Base-by-base conservation (phyloP, 192 early-diverging fungal species). In the Podila epigama region DNA sequence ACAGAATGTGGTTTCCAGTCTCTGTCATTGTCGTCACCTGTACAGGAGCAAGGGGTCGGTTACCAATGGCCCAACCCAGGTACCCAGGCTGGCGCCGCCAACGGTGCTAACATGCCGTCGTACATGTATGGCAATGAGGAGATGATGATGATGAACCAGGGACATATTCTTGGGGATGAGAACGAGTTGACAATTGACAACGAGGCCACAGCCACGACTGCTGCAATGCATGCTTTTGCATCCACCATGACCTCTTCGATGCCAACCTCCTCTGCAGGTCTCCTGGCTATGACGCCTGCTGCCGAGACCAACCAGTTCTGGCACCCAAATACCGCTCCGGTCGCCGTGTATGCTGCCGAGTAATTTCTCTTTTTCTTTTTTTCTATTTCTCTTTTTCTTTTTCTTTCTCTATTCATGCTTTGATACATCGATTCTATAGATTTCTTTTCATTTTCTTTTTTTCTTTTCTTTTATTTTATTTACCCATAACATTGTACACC, bases 1-100 rank as follows among this genome's bases (percentile, higher is more conserved):
- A 77, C 66, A 1, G 73, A 77, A 40, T 77, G 73, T 28, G 72
- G 66, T 11, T 77, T 77, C 39, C 66, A 68, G 40, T 77, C 73
- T 8, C 11, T 77, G 54, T 68, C 66, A 3, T 37, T 77, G 28
- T 63, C 73, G 7, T 77, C 73, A 11, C 73, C 73, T 3, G 73
- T 48, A 9, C 62, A 64, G 73, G 73, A 77, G 29, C 51, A 68
- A 39, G 59, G 53, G 16, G 39, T 68, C 36, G 53, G 40, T 35
- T 63, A 62, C 4, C 48, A 42, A 20, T 68, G 66, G 53, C 22
- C 44, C 18, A n/a, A n/a, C n/a, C n/a, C 44, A 4, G 44, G 44
- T 4, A 18, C n/a, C 15, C 44, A 48, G 44, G 0, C 59, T 25
- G 28, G 16, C 1, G 57, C 61, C 60, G 34, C 20, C 35, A 9